Conservation (phyloP, 805 yeast genomes). For the Candida orba region DNA sequence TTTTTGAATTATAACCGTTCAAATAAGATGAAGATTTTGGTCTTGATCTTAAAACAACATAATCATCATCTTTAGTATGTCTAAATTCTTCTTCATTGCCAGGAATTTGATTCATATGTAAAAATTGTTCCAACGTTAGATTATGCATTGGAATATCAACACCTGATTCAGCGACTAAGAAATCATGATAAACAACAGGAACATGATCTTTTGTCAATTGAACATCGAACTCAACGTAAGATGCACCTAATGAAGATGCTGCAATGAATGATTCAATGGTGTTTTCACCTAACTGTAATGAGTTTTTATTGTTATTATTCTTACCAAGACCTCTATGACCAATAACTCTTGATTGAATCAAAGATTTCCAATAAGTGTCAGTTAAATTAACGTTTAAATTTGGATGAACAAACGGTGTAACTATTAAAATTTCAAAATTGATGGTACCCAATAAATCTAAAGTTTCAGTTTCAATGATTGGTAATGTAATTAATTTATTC, state of each 20-base stretch:
- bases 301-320: conserved; percentile 60
- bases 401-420: conserved; percentile 67
- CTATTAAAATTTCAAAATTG: conserved; percentile 65
- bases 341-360: conserved; percentile 83
- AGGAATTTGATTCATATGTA: conserved; percentile 38
- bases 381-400: conserved; percentile 56
- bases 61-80: conserved; percentile 23
- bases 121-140: conserved; percentile 81
- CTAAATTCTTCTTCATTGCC: conserved; percentile 4
- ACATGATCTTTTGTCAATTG: conserved; percentile 86
- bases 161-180: conserved; percentile 90
- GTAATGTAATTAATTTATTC: conserved; percentile 58
- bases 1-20: background rate
- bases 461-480: conserved; percentile 66
- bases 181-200: conserved; percentile 94
- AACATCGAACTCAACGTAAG: conserved; percentile 95
- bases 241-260: conserved; percentile 93
- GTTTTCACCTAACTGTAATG: conserved; percentile 90
- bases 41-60: conserved; percentile 16
- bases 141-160: conserved; percentile 95
- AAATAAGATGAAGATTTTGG: conserved; percentile 21
- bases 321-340: conserved; percentile 96
- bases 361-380: conserved; percentile 85
- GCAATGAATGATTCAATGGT: conserved; percentile 93
- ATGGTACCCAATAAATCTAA: conserved; percentile 73